A percentile compares a stretch with the other conserved stretches of the same genome.
phyloP scores from a whole-genome alignment of 768 basidiomycete genomes.

The Macrolepiota fuliginosa region DNA sequence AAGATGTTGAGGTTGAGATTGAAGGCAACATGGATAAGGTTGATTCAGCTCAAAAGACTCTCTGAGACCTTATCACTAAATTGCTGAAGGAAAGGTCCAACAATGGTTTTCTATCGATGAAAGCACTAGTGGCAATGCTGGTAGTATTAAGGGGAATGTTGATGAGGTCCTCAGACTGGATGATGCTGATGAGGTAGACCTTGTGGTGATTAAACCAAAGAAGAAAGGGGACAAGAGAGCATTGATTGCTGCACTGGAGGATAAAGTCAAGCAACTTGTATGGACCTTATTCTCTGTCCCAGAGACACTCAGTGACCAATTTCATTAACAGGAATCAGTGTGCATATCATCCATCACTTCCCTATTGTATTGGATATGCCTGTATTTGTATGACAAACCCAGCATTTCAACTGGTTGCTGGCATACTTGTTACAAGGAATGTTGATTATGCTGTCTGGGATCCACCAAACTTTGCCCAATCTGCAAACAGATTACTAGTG shows the following conservation, averaged over 20 bases:
- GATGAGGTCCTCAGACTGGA: constrained; percentile 39
- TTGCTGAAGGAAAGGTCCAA: constrained; percentile 45
- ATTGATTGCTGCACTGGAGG: constrained; percentile 55
- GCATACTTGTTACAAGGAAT: constrained; percentile 82
- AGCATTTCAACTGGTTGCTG: constrained; percentile 84
- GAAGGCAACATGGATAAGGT: constrained; percentile 37
- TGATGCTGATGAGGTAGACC: constrained; percentile 45
- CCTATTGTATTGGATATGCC: constrained; percentile 70
- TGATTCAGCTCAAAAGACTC: constrained; percentile 32
- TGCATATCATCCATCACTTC: constrained; percentile 39
- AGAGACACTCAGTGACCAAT: neutral
- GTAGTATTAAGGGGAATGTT: constrained; percentile 28
- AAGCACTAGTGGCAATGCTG: constrained; percentile 9
- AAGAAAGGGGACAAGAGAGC: constrained; percentile 44
- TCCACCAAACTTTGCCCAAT: constrained; percentile 83
- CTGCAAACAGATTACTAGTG: constrained; percentile 81
- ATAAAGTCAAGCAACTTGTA: constrained; percentile 57
- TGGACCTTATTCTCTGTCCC: constrained; percentile 19
- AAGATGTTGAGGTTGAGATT: constrained; percentile 41
- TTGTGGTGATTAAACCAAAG: constrained; percentile 47
- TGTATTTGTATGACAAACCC: constrained; percentile 75
- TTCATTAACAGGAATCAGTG: constrained; percentile 37
- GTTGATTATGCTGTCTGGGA: constrained; percentile 83
- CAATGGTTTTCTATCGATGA: constrained; percentile 20
- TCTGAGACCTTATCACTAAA: constrained; percentile 55